Conservation (phyloP, 805 yeast genomes). For the Kodamaea restingae region DNA sequence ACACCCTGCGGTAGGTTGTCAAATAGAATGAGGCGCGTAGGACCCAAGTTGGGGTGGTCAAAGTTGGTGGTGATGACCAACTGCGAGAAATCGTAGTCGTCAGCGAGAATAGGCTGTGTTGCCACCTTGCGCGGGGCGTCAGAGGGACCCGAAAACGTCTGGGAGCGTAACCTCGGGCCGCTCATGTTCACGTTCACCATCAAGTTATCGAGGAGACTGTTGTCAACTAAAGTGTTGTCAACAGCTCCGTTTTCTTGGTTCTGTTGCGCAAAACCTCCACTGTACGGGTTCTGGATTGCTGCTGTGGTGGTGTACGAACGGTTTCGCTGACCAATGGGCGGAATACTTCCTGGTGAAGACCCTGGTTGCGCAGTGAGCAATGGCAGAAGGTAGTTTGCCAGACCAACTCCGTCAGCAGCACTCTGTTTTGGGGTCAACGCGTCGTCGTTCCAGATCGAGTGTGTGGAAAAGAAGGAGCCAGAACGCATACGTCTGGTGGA, state of each 20-base stretch:
- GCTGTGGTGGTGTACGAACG: slow-evolving; percentile 53
- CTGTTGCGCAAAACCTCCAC: neutral
- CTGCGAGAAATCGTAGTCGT: slow-evolving; percentile 57
- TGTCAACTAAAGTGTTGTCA: slow-evolving; percentile 1
- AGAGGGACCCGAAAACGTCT: slow-evolving; percentile 35
- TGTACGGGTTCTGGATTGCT: slow-evolving; percentile 20
- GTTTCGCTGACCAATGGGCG: slow-evolving; percentile 25
- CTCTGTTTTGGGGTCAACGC: slow-evolving; percentile 8
- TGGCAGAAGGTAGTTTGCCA: slow-evolving; percentile 18
- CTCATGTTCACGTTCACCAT: slow-evolving; percentile 20
- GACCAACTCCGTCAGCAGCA: slow-evolving; percentile 3
- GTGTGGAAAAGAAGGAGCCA: slow-evolving; percentile 47
- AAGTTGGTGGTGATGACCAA: slow-evolving; percentile 66
- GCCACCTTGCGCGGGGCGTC: slow-evolving; percentile 2
- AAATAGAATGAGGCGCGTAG: slow-evolving; percentile 72
- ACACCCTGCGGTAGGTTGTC: slow-evolving; percentile 78
- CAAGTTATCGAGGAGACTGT: slow-evolving; percentile 29
- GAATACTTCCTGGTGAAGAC: slow-evolving; percentile 9
- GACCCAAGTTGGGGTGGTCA: slow-evolving; percentile 66
- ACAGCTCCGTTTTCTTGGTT: too few relatives aligned
- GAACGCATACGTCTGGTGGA: slow-evolving; percentile 45
- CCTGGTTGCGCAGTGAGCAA: slow-evolving; percentile 16
- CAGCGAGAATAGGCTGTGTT: slow-evolving; percentile 22
- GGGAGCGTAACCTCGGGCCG: slow-evolving; percentile 32
- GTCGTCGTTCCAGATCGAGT: slow-evolving; percentile 60